Evolutionary conservation across 306 rosid genomes (phyloP).

Genomic region (Pachyrhizus erosus): DNA sequence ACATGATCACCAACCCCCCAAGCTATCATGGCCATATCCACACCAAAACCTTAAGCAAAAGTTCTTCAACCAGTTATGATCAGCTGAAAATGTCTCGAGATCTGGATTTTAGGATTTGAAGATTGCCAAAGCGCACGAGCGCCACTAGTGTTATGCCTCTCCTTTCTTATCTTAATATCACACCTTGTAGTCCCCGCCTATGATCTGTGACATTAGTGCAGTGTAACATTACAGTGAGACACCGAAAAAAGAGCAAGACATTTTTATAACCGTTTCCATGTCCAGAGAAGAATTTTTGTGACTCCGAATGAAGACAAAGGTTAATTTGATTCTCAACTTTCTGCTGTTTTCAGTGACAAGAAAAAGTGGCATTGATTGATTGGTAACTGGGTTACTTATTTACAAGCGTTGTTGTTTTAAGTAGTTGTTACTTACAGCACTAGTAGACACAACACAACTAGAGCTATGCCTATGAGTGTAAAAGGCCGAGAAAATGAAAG

Average conservation of each 20-base stretch:
- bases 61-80: constrained; percentile 14
- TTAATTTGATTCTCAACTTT: background rate
- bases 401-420: constrained; percentile 37
- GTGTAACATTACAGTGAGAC: constrained; percentile 6
- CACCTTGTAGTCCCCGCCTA: constrained; percentile 42
- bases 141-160: constrained; percentile 46
- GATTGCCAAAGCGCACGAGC: constrained; percentile 54
- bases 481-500: constrained; percentile 49
- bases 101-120: constrained; percentile 49
- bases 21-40: constrained; percentile 40
- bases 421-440: constrained; percentile 36
- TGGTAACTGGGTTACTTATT: constrained; percentile 22
- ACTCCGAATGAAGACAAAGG: constrained; percentile 26
- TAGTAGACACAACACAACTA: constrained; percentile 36
- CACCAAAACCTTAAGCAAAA: constrained; percentile 41
- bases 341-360: background rate
- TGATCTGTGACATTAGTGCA: constrained; percentile 15
- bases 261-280: constrained; percentile 29
- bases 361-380: constrained; percentile 18
- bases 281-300: constrained; percentile 6
- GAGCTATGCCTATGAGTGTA: too few species aligned
- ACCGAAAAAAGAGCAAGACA: background rate
- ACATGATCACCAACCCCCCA: constrained; percentile 64
- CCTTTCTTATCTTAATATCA: constrained; percentile 23
- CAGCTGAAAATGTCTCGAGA: constrained; percentile 58